Evolutionary conservation across 2,329 filamentous ascomycete genomes (phyloP).

Genomic region (Stachybotrys chartarum): DNA sequence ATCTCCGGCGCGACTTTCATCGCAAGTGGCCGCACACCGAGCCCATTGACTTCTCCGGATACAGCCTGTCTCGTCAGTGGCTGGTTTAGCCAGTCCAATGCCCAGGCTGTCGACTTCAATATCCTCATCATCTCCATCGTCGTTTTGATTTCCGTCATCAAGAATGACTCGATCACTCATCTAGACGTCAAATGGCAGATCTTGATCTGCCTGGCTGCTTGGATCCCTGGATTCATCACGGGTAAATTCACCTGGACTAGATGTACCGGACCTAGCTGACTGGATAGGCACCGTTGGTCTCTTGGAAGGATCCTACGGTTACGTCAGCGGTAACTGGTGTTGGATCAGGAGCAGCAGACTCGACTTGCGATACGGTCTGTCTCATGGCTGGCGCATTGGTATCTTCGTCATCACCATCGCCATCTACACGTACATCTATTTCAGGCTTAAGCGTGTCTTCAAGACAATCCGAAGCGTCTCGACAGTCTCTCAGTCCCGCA

Average conservation of each 20-base stretch:
- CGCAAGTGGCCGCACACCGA: neutral
- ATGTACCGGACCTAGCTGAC: too few species aligned
- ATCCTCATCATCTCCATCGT: conserved; percentile 37
- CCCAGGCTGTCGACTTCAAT: conserved; percentile 34
- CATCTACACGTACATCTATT: conserved; percentile 34
- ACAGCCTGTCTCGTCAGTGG: conserved; percentile 33
- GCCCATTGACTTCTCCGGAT: neutral
- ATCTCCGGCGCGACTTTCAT: neutral
- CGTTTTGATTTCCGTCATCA: conserved; percentile 31
- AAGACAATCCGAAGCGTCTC: neutral
- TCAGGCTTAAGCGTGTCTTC: conserved; percentile 9
- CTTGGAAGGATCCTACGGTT: too few species aligned
- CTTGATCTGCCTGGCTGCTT: conserved; percentile 27
- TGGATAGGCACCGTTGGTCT: too few species aligned
- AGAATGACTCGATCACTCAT: conserved; percentile 23
- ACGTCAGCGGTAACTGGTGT: conserved; percentile 39
- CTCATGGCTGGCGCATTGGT: conserved; percentile 36
- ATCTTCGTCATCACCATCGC: conserved; percentile 31
- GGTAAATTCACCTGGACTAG: neutral
- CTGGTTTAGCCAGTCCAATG: conserved; percentile 36
- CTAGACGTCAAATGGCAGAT: conserved; percentile 18
- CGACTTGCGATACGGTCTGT: conserved; percentile 34
- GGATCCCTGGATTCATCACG: conserved; percentile 26
- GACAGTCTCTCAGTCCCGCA: neutral
- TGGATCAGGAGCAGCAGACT: conserved; percentile 32